A percentile compares a stretch with the other conserved stretches of the same genome.
phyloP scores from a whole-genome alignment of 2,329 filamentous ascomycete species.

The Epichloe coenophiala region DNA sequence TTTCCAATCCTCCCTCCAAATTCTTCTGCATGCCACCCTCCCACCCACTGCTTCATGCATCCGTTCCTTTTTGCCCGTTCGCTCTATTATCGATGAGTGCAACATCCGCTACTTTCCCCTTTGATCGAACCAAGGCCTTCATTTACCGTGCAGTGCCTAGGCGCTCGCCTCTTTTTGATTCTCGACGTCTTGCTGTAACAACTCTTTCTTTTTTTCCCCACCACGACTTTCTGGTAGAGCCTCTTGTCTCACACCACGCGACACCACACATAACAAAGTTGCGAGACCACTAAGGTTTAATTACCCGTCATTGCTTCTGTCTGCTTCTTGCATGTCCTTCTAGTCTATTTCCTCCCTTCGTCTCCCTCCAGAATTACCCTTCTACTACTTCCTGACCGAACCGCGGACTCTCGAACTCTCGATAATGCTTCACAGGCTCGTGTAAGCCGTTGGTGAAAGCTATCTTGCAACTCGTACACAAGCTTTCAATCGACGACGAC shows the following conservation, averaged over 20 bases:
- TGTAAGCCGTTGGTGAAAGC: conserved; percentile 8
- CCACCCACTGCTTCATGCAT: conserved; percentile 1
- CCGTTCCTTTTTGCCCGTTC: neutral
- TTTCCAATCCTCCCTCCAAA: neutral
- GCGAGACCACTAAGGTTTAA: neutral
- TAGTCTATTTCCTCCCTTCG: neutral
- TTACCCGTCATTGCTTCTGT: conserved; percentile 2
- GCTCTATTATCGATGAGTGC: neutral
- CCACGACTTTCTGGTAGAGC: neutral
- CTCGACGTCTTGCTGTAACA: neutral
- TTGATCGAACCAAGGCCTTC: neutral
- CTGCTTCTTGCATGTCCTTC: neutral
- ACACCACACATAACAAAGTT: neutral
- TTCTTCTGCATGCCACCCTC: neutral
- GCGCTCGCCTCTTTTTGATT: neutral
- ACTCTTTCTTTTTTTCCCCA: neutral
- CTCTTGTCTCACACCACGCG: neutral
- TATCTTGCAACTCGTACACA: conserved; percentile 7
- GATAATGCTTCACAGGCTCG: conserved; percentile 10
- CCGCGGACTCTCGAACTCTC: neutral
- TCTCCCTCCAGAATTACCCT: neutral
- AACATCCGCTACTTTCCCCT: neutral
- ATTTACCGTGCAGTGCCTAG: neutral
- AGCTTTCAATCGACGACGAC: conserved; percentile 1
- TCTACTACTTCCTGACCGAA: neutral